These are phyloP conservation scores for Acanthochlamys bracteata DNA, from an alignment of 106 monocot genomes.

Conservation along the genomic window DNA sequence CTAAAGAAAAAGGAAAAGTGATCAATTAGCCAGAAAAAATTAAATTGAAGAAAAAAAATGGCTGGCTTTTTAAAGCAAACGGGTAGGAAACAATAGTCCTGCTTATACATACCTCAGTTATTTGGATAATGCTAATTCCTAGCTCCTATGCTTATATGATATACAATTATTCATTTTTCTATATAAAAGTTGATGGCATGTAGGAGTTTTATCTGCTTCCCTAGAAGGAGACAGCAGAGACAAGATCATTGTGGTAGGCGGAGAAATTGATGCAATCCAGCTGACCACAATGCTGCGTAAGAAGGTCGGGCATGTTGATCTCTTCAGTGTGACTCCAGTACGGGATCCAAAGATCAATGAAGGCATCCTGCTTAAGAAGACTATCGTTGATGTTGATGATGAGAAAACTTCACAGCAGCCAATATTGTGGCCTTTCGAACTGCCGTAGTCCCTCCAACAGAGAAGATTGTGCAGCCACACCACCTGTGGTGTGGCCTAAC, in stretches of 20 bases:
- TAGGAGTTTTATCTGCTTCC: constrained; percentile 8
- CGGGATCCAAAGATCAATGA: not conserved
- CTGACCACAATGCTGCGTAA: constrained; percentile 17
- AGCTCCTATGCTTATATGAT: too few relatives aligned
- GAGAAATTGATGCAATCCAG: constrained; percentile 6
- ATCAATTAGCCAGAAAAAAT: too few relatives aligned
- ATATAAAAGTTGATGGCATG: not conserved
- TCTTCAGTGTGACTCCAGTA: constrained; percentile 6
- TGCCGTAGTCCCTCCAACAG: not conserved
- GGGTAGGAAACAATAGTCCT: too few relatives aligned
- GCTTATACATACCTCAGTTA: too few relatives aligned
- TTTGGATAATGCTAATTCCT: too few relatives aligned
- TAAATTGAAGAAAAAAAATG: too few relatives aligned
- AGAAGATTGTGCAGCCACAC: not conserved
- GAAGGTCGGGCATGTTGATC: constrained; percentile 7
- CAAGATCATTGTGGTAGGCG: constrained; percentile 16
- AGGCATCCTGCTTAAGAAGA: not conserved
- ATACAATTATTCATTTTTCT: too few relatives aligned
- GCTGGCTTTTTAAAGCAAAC: too few relatives aligned
- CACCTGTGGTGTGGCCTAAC: not conserved
- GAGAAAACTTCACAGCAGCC: not conserved
- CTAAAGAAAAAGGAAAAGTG: too few relatives aligned
- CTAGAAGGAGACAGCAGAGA: constrained; percentile 11
- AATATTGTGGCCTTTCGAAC: not conserved
- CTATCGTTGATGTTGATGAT: not conserved